Evolutionary conservation across 1,284 basidiomycete species (phyloP).

Genomic region (Cutaneotrichosporon dermatis): DNA sequence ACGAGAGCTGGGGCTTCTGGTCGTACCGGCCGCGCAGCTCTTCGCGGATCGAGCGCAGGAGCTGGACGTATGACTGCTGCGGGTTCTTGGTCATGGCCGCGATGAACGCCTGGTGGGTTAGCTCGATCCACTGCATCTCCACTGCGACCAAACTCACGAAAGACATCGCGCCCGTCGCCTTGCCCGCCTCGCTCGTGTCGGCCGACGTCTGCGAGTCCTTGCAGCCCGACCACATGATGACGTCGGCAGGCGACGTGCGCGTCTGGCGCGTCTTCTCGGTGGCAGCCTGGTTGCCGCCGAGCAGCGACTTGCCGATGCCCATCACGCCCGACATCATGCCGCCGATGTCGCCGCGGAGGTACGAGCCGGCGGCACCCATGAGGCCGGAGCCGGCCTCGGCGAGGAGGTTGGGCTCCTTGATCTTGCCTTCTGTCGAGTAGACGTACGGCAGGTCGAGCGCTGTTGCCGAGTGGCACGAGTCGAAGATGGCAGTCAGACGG

Average conservation of each 20-base stretch:
- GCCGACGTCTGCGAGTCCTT: constrained; percentile 92
- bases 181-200: constrained; percentile 73
- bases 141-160: constrained; percentile 28
- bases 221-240: constrained; percentile 71
- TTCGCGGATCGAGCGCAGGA: constrained; percentile 65
- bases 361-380: constrained; percentile 48
- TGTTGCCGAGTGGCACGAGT: constrained; percentile 54
- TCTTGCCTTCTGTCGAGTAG: constrained; percentile 81
- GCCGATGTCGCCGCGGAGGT: constrained; percentile 61
- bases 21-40: constrained; percentile 61
- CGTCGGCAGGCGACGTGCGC: constrained; percentile 71
- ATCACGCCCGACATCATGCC: constrained; percentile 59
- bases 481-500: constrained; percentile 81
- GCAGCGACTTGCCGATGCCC: constrained; percentile 17
- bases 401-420: constrained; percentile 79
- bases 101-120: constrained; percentile 59
- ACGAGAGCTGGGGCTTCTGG: constrained; percentile 72
- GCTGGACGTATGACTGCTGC: constrained; percentile 72
- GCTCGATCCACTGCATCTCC: not conserved
- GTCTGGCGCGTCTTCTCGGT: constrained; percentile 55
- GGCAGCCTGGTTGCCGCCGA: constrained; percentile 16
- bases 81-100: constrained; percentile 59
- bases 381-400: constrained; percentile 71
- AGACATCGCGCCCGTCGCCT: constrained; percentile 79
- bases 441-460: constrained; percentile 52